Percentiles rank a stretch among this genome's conserved stretches.
These are phyloP conservation scores for Amanita rimosa DNA, from an alignment of 768 basidiomycete species.

Conservation along the genomic window DNA sequence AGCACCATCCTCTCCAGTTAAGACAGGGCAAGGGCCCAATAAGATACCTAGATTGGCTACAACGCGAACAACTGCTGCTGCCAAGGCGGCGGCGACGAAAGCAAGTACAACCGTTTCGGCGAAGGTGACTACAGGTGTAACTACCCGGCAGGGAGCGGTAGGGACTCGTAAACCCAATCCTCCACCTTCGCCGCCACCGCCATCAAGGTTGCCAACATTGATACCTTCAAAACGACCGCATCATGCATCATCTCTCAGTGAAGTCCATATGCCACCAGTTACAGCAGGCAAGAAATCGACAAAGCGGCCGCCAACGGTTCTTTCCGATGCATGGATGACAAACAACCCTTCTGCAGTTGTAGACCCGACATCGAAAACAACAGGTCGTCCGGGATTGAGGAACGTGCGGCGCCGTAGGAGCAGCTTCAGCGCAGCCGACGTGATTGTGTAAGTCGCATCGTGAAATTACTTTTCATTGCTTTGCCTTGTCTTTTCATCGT, in stretches of 20 bases:
- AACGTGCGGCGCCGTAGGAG: constrained; percentile 68
- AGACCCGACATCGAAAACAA: constrained; percentile 58
- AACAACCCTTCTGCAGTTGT: constrained; percentile 60
- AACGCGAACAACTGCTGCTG: constrained; percentile 38
- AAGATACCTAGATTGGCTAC: constrained; percentile 59
- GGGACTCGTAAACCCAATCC: constrained; percentile 24
- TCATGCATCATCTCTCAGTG: constrained; percentile 35
- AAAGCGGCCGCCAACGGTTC: constrained; percentile 10
- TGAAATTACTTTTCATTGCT: not conserved
- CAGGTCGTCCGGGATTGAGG: constrained; percentile 56
- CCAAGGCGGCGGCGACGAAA: constrained; percentile 29
- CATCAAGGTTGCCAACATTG: constrained; percentile 71
- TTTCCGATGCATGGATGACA: constrained; percentile 67
- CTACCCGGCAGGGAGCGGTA: constrained; percentile 2
- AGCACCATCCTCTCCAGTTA: constrained; percentile 22
- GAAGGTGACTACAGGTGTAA: constrained; percentile 14
- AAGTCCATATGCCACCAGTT: constrained; percentile 31
- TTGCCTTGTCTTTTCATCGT: constrained; percentile 5
- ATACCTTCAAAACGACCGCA: constrained; percentile 43
- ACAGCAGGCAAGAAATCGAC: not conserved
- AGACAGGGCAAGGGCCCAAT: constrained; percentile 43
- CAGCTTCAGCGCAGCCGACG: constrained; percentile 82
- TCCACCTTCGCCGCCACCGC: constrained; percentile 49
- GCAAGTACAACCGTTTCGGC: constrained; percentile 13
- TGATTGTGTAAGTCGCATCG: constrained; percentile 45